phyloP scores from a whole-genome alignment of 2,329 filamentous ascomycete genomes.

The Colletotrichum sansevieriae region DNA sequence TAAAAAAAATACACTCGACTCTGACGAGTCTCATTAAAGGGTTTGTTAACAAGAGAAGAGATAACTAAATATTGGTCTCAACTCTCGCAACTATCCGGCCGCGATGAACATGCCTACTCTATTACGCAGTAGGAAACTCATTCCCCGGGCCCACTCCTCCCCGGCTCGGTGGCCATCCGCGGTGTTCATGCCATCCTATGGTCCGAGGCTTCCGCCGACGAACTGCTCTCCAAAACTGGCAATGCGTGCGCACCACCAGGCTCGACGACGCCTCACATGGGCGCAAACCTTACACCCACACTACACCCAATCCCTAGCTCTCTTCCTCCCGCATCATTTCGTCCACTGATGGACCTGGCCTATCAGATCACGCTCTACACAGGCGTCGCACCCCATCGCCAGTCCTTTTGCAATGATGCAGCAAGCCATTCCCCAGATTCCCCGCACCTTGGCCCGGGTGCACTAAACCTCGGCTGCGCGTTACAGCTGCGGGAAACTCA shows the following conservation, averaged over 20 bases:
- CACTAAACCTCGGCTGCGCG: constrained; percentile 37
- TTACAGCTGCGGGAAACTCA: constrained; percentile 15
- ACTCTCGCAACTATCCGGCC: background rate
- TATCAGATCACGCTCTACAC: constrained; percentile 20
- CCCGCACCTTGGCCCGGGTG: constrained; percentile 28
- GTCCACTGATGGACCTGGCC: background rate
- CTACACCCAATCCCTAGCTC: constrained; percentile 7
- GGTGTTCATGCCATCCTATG: constrained; percentile 12
- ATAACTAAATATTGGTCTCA: background rate
- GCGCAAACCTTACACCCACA: constrained; percentile 12
- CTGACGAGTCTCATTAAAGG: constrained; percentile 1
- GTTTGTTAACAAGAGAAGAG: constrained; percentile 2
- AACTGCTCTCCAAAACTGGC: constrained; percentile 37
- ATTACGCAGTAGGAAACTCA: constrained; percentile 36
- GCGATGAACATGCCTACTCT: no score
- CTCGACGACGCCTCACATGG: constrained; percentile 15
- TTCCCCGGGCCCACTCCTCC: constrained; percentile 9
- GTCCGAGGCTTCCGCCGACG: constrained; percentile 16
- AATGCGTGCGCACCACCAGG: constrained; percentile 11
- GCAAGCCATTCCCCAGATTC: constrained; percentile 16
- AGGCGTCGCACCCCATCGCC: background rate
- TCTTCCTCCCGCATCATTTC: background rate
- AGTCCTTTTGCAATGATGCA: constrained; percentile 1
- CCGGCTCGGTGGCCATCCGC: constrained; percentile 31
- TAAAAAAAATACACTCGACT: constrained; percentile 16